A percentile compares a stretch with the other conserved stretches of the same genome.
phyloP scores from a whole-genome alignment of 179 eudicot genomes.

The Actinidia arguta region DNA sequence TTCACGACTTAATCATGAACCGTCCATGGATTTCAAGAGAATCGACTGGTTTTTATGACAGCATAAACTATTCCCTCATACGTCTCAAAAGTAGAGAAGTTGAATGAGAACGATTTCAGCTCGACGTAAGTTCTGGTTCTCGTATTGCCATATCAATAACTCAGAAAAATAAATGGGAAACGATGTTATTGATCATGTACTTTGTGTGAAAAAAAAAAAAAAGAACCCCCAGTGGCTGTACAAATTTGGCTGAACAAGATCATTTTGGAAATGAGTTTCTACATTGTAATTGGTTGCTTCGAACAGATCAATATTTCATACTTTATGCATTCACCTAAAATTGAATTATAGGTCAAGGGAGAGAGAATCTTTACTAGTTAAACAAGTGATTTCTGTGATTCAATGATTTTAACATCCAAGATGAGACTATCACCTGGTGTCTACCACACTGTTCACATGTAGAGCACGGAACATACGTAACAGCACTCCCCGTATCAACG shows the following conservation, averaged over 20 bases:
- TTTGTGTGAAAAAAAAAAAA: not conserved
- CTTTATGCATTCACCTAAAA: too few relatives aligned
- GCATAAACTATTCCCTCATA: not conserved
- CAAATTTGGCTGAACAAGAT: too few relatives aligned
- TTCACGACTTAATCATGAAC: not conserved
- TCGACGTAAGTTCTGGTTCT: not conserved
- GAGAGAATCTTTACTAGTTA: too few relatives aligned
- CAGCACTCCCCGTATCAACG: constrained; percentile 91
- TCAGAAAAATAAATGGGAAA: not conserved
- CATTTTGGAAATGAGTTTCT: too few relatives aligned
- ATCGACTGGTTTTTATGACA: not conserved
- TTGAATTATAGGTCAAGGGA: too few relatives aligned
- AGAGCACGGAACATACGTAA: constrained; percentile 92
- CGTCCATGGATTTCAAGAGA: not conserved
- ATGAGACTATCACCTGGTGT: constrained; percentile 67
- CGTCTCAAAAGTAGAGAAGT: not conserved
- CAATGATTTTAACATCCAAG: not conserved
- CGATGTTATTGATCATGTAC: too few relatives aligned
- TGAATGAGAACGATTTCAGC: not conserved
- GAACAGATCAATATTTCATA: too few relatives aligned
- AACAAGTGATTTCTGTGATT: too few relatives aligned
- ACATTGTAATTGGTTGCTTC: too few relatives aligned
- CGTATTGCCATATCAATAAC: not conserved
- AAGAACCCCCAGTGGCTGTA: too few relatives aligned
- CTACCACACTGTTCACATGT: constrained; percentile 90